phyloP scores from a whole-genome alignment of 257 asterid genomes.

The Ajuga chamaepitys region DNA sequence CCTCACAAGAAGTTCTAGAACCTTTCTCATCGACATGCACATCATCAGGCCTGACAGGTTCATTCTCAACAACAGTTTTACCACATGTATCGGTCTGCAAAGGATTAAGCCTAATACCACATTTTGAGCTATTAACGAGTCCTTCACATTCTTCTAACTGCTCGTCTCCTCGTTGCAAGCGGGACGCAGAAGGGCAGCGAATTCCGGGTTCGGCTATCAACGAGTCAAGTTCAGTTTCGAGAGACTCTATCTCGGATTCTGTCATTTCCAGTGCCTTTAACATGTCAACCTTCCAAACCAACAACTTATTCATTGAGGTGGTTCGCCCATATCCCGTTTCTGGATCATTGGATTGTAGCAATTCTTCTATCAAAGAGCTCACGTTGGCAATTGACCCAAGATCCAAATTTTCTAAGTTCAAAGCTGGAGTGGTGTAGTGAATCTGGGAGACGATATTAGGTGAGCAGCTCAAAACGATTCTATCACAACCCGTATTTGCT shows the following conservation, averaged over 20 bases:
- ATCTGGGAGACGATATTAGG: conserved; percentile 34
- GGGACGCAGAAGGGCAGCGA: conserved; percentile 29
- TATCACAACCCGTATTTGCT: conserved; percentile 28
- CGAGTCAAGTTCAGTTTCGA: conserved; percentile 70
- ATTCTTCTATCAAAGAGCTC: conserved; percentile 48
- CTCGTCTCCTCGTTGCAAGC: conserved; percentile 32
- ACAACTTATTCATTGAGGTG: conserved; percentile 59
- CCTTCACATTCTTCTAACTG: conserved; percentile 33
- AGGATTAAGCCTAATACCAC: conserved; percentile 27
- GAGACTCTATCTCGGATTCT: conserved; percentile 77
- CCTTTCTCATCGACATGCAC: conserved; percentile 17
- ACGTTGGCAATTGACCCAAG: conserved; percentile 45
- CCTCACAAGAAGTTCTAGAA: conserved; percentile 8
- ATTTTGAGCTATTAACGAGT: conserved; percentile 32
- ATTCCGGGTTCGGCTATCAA: conserved; percentile 27
- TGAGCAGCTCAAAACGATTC: conserved; percentile 39
- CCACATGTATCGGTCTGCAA: conserved; percentile 30
- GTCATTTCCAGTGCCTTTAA: conserved; percentile 69
- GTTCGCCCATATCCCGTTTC: conserved; percentile 46
- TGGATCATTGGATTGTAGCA: conserved; percentile 48
- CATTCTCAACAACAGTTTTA: conserved; percentile 18
- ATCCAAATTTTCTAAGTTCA: conserved; percentile 64
- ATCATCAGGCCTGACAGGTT: conserved; percentile 22
- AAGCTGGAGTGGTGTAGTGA: conserved; percentile 34
- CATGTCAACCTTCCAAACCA: conserved; percentile 55